A percentile compares a stretch with the other conserved stretches of the same genome.
phyloP scores from a whole-genome alignment of 768 basidiomycete genomes.

The Leccinum obscurum region DNA sequence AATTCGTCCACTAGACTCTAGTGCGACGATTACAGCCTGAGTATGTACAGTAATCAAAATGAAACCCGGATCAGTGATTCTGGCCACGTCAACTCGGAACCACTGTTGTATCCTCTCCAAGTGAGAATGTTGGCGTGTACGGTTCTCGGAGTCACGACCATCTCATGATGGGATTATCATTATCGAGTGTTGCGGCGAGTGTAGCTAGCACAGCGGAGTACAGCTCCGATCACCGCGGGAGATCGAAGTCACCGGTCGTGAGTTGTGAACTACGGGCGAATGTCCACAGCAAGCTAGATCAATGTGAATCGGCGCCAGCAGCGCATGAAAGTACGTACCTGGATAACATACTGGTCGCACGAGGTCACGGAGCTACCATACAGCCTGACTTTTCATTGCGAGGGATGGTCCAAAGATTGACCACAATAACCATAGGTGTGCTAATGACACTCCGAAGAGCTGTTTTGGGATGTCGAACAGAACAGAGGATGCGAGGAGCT shows the following conservation, averaged over 20 bases:
- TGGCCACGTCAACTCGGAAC: too few relatives aligned
- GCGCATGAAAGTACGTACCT: neutral
- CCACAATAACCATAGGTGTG: slow-evolving; percentile 85
- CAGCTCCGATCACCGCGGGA: slow-evolving; percentile 59
- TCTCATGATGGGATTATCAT: too few relatives aligned
- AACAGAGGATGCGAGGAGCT: slow-evolving; percentile 70
- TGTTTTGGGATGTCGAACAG: slow-evolving; percentile 55
- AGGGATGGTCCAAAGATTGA: slow-evolving; percentile 83
- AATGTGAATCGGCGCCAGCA: slow-evolving; percentile 27
- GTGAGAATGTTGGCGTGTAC: too few relatives aligned
- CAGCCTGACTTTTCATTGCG: slow-evolving; percentile 77
- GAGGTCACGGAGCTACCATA: slow-evolving; percentile 91
- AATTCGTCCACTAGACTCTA: too few relatives aligned
- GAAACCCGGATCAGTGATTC: too few relatives aligned
- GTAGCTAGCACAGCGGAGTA: neutral
- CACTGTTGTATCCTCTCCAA: too few relatives aligned
- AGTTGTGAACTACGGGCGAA: slow-evolving; percentile 94
- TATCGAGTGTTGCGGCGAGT: too few relatives aligned
- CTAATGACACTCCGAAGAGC: slow-evolving; percentile 61
- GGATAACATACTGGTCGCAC: slow-evolving; percentile 65
- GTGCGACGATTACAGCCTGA: too few relatives aligned
- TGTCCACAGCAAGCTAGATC: slow-evolving; percentile 83
- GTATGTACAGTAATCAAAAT: too few relatives aligned
- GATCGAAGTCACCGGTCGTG: slow-evolving; percentile 84
- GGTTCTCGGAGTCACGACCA: too few relatives aligned